phyloP scores from a whole-genome alignment of 192 early-diverging fungal species.

The Coemansia sp. region DNA sequence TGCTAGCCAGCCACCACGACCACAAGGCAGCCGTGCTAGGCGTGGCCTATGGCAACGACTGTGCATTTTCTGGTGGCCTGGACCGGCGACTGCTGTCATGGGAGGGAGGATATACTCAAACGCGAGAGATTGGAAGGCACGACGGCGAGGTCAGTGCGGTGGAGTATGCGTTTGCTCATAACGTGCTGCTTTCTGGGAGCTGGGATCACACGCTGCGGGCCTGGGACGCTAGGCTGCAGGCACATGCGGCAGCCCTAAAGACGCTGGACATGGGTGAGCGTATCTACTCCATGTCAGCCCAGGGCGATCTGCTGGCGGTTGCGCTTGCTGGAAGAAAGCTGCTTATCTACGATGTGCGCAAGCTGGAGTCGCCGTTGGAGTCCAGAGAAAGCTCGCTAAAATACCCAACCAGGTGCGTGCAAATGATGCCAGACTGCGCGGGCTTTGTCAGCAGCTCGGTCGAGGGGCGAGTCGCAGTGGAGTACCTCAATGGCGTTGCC shows the following conservation, averaged over 20 bases:
- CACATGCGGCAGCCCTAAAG: conserved; percentile 19
- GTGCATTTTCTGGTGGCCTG: conserved; percentile 77
- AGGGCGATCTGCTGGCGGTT: conserved; percentile 73
- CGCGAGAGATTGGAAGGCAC: conserved; percentile 73
- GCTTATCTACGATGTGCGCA: conserved; percentile 84
- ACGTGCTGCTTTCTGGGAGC: conserved; percentile 78
- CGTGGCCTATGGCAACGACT: conserved; percentile 66
- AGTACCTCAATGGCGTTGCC: conserved; percentile 82
- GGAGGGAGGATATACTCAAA: conserved; percentile 64
- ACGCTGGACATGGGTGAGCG: conserved; percentile 60
- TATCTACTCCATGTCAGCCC: conserved; percentile 83
- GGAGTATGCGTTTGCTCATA: conserved; percentile 59
- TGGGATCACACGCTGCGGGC: conserved; percentile 89
- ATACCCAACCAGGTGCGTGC: conserved; percentile 84
- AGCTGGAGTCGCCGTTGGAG: conserved; percentile 74
- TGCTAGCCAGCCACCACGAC: conserved; percentile 58
- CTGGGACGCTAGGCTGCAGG: conserved; percentile 55
- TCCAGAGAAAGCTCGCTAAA: conserved; percentile 80
- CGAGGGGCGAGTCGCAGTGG: conserved; percentile 93
- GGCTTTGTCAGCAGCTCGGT: conserved; percentile 92
- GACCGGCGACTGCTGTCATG: conserved; percentile 70
- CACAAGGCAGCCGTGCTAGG: conserved; percentile 80
- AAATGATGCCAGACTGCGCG: conserved; percentile 84
- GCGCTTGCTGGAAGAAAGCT: conserved; percentile 81
- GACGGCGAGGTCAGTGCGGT: conserved; percentile 77